Evolutionary conservation across 331 rosid species (phyloP).

Genomic region (Saraca asoca): DNA sequence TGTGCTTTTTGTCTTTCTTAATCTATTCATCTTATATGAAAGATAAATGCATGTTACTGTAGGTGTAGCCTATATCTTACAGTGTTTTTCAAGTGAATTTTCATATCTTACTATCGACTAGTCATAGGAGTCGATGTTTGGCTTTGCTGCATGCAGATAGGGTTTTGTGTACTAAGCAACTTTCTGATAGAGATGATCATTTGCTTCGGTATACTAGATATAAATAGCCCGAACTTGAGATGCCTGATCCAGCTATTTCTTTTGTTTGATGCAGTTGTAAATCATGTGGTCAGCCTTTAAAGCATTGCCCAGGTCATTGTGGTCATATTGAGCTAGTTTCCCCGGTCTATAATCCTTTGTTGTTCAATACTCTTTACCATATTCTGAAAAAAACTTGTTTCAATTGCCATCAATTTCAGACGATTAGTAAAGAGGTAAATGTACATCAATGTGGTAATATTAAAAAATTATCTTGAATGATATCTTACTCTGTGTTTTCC

Average conservation of each 20-base stretch:
- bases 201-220: not conserved
- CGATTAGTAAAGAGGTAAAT: slow-evolving; percentile 48
- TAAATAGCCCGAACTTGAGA: slow-evolving; percentile 5
- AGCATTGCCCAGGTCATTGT: slow-evolving; percentile 75
- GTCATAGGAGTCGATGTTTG: not conserved
- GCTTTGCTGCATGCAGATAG: slow-evolving; percentile 16
- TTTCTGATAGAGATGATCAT: slow-evolving; percentile 13
- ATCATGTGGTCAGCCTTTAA: slow-evolving; percentile 61
- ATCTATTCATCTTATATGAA: not conserved
- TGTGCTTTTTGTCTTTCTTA: not conserved
- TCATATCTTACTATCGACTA: not conserved
- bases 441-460: slow-evolving; percentile 12
- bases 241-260: slow-evolving; percentile 21
- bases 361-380: slow-evolving; percentile 57
- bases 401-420: slow-evolving; percentile 59
- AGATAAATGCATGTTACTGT: not conserved
- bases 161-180: not conserved
- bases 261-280: slow-evolving; percentile 67
- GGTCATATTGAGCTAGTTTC: slow-evolving; percentile 80
- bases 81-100: not conserved
- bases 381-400: slow-evolving; percentile 63
- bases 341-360: slow-evolving; percentile 72
- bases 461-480: slow-evolving; percentile 3
- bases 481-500: slow-evolving; percentile 20
- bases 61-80: not conserved